Conservation (phyloP, 2,329 filamentous ascomycete genomes). For the Fusarium oligoseptatum region DNA sequence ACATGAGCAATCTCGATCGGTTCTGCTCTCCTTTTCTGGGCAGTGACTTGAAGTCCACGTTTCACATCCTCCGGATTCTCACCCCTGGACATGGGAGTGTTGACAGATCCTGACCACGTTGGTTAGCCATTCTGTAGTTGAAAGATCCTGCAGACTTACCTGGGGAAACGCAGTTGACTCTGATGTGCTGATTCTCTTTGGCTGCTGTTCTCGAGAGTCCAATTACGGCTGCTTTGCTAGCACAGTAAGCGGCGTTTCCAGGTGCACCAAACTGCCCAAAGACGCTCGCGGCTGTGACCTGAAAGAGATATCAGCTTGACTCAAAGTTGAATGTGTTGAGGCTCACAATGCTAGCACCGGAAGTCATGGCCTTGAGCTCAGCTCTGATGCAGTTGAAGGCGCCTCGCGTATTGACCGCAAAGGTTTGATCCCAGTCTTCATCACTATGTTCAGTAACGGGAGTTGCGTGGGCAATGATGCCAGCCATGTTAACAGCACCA, state of each 20-base stretch:
- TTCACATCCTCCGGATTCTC: slow-evolving; percentile 28
- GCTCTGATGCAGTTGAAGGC: slow-evolving; percentile 64
- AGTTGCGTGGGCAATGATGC: slow-evolving; percentile 24
- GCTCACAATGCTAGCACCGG: slow-evolving; percentile 42
- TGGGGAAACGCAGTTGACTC: slow-evolving; percentile 34
- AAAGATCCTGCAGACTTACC: slow-evolving; percentile 6
- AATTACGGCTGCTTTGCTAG: slow-evolving; percentile 50
- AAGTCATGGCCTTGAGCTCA: slow-evolving; percentile 55
- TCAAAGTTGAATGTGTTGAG: slow-evolving; percentile 46
- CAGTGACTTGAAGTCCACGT: slow-evolving; percentile 18
- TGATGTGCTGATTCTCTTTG: slow-evolving; percentile 37
- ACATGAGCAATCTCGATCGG: slow-evolving; percentile 28
- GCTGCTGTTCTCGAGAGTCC: slow-evolving; percentile 49
- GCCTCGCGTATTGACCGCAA: slow-evolving; percentile 61
- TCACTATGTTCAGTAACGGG: slow-evolving; percentile 54
- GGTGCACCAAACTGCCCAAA: slow-evolving; percentile 49
- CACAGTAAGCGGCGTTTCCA: slow-evolving; percentile 47
- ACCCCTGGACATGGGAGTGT: slow-evolving; percentile 31
- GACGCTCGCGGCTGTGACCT: slow-evolving; percentile 50
- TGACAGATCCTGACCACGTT: slow-evolving; percentile 21
- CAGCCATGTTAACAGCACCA: slow-evolving; percentile 58
- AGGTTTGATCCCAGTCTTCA: slow-evolving; percentile 56
- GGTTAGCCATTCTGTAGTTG: not conserved
- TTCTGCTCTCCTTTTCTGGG: slow-evolving; percentile 28
- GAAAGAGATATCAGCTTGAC: slow-evolving; percentile 49